Base-by-base conservation (phyloP, 495 filamentous ascomycete genomes). In the Thermothielavioides terrestris region DNA sequence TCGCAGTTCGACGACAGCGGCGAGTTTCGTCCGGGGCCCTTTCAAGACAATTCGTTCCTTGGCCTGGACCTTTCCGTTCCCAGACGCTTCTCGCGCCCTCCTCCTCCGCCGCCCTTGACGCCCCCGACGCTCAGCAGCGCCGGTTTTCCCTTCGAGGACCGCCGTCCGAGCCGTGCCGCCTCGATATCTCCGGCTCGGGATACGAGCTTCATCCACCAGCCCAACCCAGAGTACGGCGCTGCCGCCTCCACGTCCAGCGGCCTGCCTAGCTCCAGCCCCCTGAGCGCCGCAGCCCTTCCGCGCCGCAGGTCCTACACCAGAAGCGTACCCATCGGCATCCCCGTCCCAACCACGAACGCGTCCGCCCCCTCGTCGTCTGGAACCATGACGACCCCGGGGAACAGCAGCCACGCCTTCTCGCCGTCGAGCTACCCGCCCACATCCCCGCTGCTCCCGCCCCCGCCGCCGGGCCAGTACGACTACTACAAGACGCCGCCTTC, bases 361-460 rank as follows among this genome's bases (percentile, higher is more conserved):
- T 54, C 55, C 1, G 46, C 50, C 11, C 53, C 53, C 0, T 57
- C 53, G 6, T 55, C 56, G 1, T 18, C 42, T n/a, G 55, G 54
- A 22, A 54, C 59, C 18, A 54, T 59, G 26, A n/a, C n/a, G n/a
- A 49, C 62, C 0, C 50, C 56, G 4, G 42, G 35, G 10, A 42
- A 32, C 1, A 47, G 48, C 0, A 43, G 46, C 1, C n/a, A 23
- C 14, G 28, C 38, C 8, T 72, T 75, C 45, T 64, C 64, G 3
- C 65, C 69, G 2, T 69, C 69, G 11, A 74, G 70, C 40, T 72
- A 70, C 46, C 71, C 70, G 6, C 68, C 70, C 0, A 66, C 67
- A 5, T 68, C 58, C 12, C 70, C 68, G 5, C 60, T 66, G 22
- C 64, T 74, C 49, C 67, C 67, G 6, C 64, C 65, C 1, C 63